Conservation (phyloP, 1,284 basidiomycete species). For the Puccinia novopanici region DNA sequence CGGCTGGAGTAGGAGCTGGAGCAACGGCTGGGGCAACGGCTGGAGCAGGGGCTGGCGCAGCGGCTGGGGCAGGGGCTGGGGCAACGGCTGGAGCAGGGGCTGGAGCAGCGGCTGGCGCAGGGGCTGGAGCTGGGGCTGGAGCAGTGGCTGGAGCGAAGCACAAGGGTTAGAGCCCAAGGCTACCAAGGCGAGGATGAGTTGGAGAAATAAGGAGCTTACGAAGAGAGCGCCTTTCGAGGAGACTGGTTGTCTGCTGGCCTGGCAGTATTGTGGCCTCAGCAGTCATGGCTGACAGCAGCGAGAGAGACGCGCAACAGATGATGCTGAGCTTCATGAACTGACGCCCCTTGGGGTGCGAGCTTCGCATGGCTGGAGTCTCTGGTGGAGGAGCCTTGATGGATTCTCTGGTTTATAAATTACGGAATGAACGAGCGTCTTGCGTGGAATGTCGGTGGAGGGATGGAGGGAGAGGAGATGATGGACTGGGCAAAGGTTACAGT, state of each 20-base stretch:
- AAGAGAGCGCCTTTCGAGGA: background rate
- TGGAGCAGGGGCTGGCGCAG: background rate
- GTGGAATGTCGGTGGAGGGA: too few species aligned
- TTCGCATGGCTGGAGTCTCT: background rate
- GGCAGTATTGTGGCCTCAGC: background rate
- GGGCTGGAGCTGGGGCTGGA: background rate
- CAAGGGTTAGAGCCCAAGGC: background rate
- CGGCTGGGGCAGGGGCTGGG: background rate
- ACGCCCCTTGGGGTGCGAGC: background rate
- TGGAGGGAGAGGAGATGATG: too few species aligned
- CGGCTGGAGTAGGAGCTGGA: background rate
- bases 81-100: background rate
- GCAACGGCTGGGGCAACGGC: background rate
- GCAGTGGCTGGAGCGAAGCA: background rate
- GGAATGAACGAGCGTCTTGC: too few species aligned
- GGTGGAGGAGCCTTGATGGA: background rate
- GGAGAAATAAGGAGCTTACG: background rate
- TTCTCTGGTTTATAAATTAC: background rate
- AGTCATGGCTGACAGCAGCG: background rate
- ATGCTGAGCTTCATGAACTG: slow-evolving; percentile 17
- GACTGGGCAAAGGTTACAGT: too few species aligned
- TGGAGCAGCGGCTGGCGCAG: background rate
- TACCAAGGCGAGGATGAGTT: background rate
- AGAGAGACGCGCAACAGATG: background rate
- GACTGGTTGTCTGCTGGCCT: background rate